These are phyloP conservation scores for Astragalus membranaceus DNA, from an alignment of 306 rosid genomes.

Conservation along the genomic window DNA sequence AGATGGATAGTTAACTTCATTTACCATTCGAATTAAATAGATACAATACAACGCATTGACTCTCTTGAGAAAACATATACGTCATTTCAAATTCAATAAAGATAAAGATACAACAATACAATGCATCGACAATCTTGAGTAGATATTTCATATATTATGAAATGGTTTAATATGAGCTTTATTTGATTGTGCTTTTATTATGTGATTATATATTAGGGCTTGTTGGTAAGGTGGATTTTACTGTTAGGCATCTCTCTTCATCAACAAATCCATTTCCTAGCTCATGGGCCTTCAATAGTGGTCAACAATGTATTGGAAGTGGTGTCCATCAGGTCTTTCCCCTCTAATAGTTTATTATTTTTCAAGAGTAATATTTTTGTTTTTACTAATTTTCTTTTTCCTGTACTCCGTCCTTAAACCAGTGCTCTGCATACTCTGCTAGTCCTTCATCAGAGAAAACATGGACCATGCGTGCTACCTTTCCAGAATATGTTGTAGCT, in stretches of 20 bases:
- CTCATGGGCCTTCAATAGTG: conserved; percentile 42
- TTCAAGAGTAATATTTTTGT: neutral
- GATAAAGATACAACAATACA: neutral
- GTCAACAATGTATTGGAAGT: conserved; percentile 58
- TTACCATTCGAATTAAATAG: neutral
- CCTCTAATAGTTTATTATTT: neutral
- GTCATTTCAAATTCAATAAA: neutral
- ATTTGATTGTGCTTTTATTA: conserved; percentile 12
- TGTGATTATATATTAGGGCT: conserved; percentile 45
- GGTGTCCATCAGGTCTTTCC: conserved; percentile 48
- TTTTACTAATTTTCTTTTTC: conserved; percentile 12
- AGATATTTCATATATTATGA: neutral
- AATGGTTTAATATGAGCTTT: neutral
- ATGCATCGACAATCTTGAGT: neutral
- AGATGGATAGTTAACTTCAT: neutral
- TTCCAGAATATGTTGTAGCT: conserved; percentile 98
- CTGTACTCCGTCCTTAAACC: neutral
- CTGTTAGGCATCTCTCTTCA: conserved; percentile 90
- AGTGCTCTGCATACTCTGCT: conserved; percentile 84
- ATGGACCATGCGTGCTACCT: conserved; percentile 94
- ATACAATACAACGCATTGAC: neutral
- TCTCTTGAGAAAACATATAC: neutral
- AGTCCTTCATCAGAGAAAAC: conserved; percentile 80
- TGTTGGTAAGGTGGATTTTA: conserved; percentile 90
- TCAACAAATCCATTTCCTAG: conserved; percentile 59